A percentile compares a stretch with the other conserved stretches of the same genome.
Conservation (phyloP, 768 basidiomycete species). For the Leccinum barrowsii region DNA sequence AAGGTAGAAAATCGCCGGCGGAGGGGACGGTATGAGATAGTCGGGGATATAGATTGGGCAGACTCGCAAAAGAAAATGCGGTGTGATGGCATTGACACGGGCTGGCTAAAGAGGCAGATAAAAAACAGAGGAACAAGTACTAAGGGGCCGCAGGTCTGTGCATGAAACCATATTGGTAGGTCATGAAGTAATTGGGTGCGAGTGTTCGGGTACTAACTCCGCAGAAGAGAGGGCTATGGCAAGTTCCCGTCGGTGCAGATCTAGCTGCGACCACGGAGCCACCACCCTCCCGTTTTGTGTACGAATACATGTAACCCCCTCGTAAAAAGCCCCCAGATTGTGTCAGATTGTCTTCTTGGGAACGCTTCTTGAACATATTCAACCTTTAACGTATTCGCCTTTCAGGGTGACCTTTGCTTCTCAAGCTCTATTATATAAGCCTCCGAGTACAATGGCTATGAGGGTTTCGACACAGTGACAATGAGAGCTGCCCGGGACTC, state of each 20-base stretch:
- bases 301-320: slow-evolving; percentile 1
- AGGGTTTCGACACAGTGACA: background rate
- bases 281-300: slow-evolving; percentile 14
- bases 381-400: slow-evolving; percentile 18
- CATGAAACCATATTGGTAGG: slow-evolving; percentile 31
- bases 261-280: slow-evolving; percentile 26
- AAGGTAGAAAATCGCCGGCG: slow-evolving; percentile 28
- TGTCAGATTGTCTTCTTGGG: slow-evolving; percentile 18
- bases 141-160: slow-evolving; percentile 30
- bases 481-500: slow-evolving; percentile 8
- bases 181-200: slow-evolving; percentile 31
- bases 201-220: slow-evolving; percentile 32
- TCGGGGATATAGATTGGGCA: slow-evolving; percentile 32
- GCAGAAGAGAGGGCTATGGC: slow-evolving; percentile 25
- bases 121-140: slow-evolving; percentile 14
- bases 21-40: slow-evolving; percentile 11
- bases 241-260: slow-evolving; percentile 27
- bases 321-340: slow-evolving; percentile 8
- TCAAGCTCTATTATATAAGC: slow-evolving; percentile 30
- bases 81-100: slow-evolving; percentile 31
- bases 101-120: slow-evolving; percentile 28
- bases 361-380: slow-evolving; percentile 16
- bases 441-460: slow-evolving; percentile 27
- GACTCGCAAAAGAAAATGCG: slow-evolving; percentile 24
- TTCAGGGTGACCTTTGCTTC: slow-evolving; percentile 15